A percentile compares a stretch with the other conserved stretches of the same genome.
phyloP scores from a whole-genome alignment of 2,329 filamentous ascomycete species.

The Aspergillus versicolor region DNA sequence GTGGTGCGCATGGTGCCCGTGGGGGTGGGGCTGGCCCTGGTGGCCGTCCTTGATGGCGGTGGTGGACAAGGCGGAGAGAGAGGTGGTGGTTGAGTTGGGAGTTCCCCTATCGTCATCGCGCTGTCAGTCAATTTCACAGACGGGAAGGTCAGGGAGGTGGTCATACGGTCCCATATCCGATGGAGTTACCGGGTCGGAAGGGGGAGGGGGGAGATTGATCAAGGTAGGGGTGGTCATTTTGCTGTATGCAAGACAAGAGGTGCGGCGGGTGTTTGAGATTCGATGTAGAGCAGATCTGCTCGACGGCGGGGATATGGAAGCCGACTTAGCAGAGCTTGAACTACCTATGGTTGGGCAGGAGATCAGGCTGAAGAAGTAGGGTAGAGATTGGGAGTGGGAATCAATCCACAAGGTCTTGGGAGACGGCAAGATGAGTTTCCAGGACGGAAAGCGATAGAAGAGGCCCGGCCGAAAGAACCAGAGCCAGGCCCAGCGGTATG shows the following conservation, averaged over 20 bases:
- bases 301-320: not conserved
- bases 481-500: no score
- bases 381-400: not conserved
- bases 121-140: constrained; percentile 18
- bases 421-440: not conserved
- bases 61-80: constrained; percentile 85
- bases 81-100: constrained; percentile 88
- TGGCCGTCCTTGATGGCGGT: constrained; percentile 97
- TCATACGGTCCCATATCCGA: constrained; percentile 82
- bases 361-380: constrained; percentile 3
- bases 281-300: not conserved
- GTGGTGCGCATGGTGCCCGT: constrained; percentile 53
- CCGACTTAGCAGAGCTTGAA: not conserved
- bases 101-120: constrained; percentile 64
- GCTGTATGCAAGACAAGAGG: not conserved
- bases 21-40: constrained; percentile 71
- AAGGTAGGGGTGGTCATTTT: constrained; percentile 60
- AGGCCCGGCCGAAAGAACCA: no score
- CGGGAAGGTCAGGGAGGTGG: constrained; percentile 3
- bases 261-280: not conserved
- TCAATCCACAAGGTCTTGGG: not conserved
- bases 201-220: constrained; percentile 80
- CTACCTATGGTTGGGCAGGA: constrained; percentile 1
- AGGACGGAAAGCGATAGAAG: not conserved
- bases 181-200: constrained; percentile 80